Conservation (phyloP, 805 yeast genomes). For the Barnettozyma siamensis region DNA sequence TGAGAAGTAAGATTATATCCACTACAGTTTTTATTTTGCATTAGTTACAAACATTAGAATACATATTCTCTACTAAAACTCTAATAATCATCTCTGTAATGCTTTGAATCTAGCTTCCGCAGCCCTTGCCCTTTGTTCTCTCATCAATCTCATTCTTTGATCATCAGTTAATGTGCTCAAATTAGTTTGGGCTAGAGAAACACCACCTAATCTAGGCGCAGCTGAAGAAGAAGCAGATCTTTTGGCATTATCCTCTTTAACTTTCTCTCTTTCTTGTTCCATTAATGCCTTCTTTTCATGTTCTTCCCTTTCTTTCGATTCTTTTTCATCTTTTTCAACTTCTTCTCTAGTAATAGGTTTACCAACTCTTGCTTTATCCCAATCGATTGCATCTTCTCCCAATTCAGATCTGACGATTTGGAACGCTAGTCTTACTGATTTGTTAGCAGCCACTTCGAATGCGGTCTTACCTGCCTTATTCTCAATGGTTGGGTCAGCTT, state of each 20-base stretch:
- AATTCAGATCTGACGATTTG: constrained; percentile 60
- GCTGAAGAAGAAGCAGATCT: constrained; percentile 33
- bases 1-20: neutral
- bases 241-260: constrained; percentile 28
- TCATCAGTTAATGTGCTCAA: constrained; percentile 62
- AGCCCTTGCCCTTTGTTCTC: constrained; percentile 94
- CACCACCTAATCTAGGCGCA: constrained; percentile 32
- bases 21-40: too few species aligned
- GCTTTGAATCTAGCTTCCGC: constrained; percentile 68
- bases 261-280: constrained; percentile 40
- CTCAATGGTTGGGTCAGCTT: constrained; percentile 60
- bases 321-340: constrained; percentile 38
- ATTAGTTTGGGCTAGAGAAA: constrained; percentile 33
- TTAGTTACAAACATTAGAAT: too few species aligned
- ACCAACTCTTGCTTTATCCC: constrained; percentile 66
- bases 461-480: constrained; percentile 60
- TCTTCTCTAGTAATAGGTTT: constrained; percentile 51
- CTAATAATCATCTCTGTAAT: neutral
- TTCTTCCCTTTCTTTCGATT: constrained; percentile 32
- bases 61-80: too few species aligned
- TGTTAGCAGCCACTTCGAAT: constrained; percentile 53
- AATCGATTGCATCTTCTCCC: constrained; percentile 66
- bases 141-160: constrained; percentile 72
- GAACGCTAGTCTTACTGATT: constrained; percentile 46
- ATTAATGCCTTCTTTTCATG: constrained; percentile 36